Base-by-base conservation (phyloP, 305 asterid species). In the Solanum hybrid region DNA sequence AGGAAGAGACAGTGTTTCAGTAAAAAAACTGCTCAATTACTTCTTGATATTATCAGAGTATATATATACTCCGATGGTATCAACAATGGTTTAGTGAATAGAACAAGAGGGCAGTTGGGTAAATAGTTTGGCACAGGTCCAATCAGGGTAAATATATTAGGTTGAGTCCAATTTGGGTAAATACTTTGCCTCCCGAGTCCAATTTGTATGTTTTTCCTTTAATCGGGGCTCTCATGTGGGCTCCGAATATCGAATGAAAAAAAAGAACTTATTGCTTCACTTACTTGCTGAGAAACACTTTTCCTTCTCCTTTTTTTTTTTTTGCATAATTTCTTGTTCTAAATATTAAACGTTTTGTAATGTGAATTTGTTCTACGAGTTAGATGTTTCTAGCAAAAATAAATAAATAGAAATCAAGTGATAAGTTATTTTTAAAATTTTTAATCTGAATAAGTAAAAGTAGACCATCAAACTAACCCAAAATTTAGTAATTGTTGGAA, bases 221-320 rank as follows among this genome's bases (percentile, higher is more conserved):
- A 6, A 6, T 56, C 1, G 4, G 10, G 24, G 9, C 10, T 17
- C 0, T 2, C 24, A 0, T 56, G 10, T 56, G 69, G 10, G 1
- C n/a, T 56, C 0, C 24, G 10, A 56, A 56, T 17, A 56, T 3
- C 9, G 1, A 0, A 5, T 20, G 4, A 56, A 56, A 17, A 56
- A 56, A 56, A 17, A 56, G 0, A 42, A 42, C n/a, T 17, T 35
- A 35, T 22, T 34, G 9, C 16, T 79, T 79, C 32, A 36, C 6
- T 36, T 1, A n/a, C 40, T 79, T 37, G n/a, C 12, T 78, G 22
- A 35, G 10, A 22, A 11, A 37, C 2, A 37, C 7, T 26, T 24
- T 56, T 56, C 24, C 2, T 17, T 56, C 4, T 56, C 7, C n/a
- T 51, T 14, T 42, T 34, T 20, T 34, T 6, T 22, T n/a, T 20